A percentile compares a stretch with the other conserved stretches of the same genome.
phyloP scores from a whole-genome alignment of 148 eudicot species.

The Gaultheria prostrata region DNA sequence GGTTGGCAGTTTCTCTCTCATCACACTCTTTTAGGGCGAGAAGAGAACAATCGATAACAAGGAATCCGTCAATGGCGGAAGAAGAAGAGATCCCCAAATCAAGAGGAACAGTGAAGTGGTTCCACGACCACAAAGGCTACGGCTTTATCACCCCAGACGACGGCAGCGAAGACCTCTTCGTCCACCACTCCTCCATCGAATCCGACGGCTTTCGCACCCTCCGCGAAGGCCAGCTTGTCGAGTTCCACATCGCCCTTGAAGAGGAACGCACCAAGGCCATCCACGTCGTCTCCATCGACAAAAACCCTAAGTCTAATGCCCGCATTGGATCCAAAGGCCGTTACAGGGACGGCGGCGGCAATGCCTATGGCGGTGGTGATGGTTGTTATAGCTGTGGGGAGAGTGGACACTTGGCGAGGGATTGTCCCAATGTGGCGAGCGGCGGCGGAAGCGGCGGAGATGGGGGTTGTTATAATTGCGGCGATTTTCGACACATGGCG shows the following conservation, averaged over 20 bases:
- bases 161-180: constrained; percentile 66
- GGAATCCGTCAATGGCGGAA: constrained; percentile 34
- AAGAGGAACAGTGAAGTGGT: constrained; percentile 43
- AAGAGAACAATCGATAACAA: neutral
- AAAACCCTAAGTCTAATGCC: neutral
- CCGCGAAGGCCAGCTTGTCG: constrained; percentile 42
- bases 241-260: constrained; percentile 41
- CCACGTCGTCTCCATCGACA: constrained; percentile 45
- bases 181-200: constrained; percentile 57
- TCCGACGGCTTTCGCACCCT: constrained; percentile 61
- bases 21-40: neutral
- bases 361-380: constrained; percentile 20
- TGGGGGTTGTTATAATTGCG: constrained; percentile 36
- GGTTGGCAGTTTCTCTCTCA: neutral
- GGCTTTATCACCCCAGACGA: constrained; percentile 70
- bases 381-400: constrained; percentile 34
- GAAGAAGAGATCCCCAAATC: constrained; percentile 23
- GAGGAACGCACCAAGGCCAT: constrained; percentile 44
- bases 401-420: constrained; percentile 38
- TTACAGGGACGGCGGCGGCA: constrained; percentile 1
- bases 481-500: constrained; percentile 28
- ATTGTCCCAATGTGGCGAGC: constrained; percentile 21
- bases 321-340: too few species aligned
- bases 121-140: constrained; percentile 57
- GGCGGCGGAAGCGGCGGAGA: constrained; percentile 33